These are phyloP conservation scores for Bothriochloa decipiens DNA, from an alignment of 176 grass and related monocot genomes.

Conservation along the genomic window DNA sequence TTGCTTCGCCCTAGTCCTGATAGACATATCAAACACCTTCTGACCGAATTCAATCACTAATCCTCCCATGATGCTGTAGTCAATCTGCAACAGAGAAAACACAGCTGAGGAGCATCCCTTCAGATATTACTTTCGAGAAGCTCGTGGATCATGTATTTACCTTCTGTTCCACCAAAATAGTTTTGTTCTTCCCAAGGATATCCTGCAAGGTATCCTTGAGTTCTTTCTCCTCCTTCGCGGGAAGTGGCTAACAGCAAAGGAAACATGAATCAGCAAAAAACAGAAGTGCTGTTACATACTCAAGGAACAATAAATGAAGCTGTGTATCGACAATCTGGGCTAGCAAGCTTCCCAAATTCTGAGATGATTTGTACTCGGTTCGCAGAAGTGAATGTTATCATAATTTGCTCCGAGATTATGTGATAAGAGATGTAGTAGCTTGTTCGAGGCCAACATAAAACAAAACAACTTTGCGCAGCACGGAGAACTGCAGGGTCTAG, in stretches of 20 bases:
- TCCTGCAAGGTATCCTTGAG: conserved; percentile 73
- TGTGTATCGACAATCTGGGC: background rate
- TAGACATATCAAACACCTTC: conserved; percentile 92
- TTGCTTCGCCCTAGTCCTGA: conserved; percentile 91
- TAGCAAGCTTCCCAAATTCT: background rate
- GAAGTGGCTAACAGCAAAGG: conserved; percentile 61
- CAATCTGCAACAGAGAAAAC: conserved; percentile 61
- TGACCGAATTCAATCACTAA: conserved; percentile 79
- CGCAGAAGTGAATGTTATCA: conserved; percentile 2
- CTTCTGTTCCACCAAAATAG: conserved; percentile 84
- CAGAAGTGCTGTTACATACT: background rate
- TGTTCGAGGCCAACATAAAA: conserved; percentile 78
- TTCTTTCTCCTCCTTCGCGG: conserved; percentile 86
- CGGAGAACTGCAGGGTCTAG: conserved; percentile 53
- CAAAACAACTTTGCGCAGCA: conserved; percentile 48
- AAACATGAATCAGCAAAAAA: conserved; percentile 28
- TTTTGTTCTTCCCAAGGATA: conserved; percentile 82
- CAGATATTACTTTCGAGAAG: conserved; percentile 20
- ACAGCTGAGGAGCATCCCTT: background rate
- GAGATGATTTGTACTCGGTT: background rate
- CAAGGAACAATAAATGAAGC: background rate
- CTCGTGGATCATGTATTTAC: conserved; percentile 42
- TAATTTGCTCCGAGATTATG: background rate
- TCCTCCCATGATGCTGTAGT: conserved; percentile 87
- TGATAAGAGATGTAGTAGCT: conserved; percentile 52